Conservation (phyloP, 2,329 filamentous ascomycete species). For the Phialophora tarda region DNA sequence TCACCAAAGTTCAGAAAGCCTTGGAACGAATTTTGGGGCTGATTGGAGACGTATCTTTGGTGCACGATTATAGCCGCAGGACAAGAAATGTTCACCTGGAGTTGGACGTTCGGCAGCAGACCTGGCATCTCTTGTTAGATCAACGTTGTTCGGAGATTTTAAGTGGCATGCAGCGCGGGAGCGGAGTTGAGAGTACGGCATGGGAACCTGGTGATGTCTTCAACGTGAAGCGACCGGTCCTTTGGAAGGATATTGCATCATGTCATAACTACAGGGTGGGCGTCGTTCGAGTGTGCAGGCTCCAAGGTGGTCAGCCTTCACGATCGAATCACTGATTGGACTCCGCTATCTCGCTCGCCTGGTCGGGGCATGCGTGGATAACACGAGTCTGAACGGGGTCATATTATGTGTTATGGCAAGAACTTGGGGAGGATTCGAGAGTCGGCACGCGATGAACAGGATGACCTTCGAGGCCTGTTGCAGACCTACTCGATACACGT, state of each 20-base stretch:
- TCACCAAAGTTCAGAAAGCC: slow-evolving; percentile 2
- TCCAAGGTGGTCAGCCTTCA: slow-evolving; percentile 1
- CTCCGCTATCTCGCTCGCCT: neutral
- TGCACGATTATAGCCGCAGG: neutral
- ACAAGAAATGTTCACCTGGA: neutral
- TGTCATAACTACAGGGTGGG: slow-evolving; percentile 1
- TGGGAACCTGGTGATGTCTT: slow-evolving; percentile 15
- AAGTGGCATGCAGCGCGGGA: slow-evolving; percentile 8
- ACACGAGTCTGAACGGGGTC: neutral
- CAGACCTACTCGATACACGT: neutral
- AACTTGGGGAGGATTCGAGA: neutral
- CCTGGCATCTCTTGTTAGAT: slow-evolving; percentile 3
- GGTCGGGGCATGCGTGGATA: neutral
- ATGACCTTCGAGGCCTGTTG: neutral
- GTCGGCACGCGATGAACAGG: neutral
- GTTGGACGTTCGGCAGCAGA: neutral
- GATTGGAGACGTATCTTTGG: neutral
- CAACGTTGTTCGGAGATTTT: slow-evolving; percentile 19
- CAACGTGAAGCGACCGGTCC: neutral
- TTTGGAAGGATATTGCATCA: slow-evolving; percentile 9
- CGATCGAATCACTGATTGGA: neutral
- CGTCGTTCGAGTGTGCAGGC: neutral
- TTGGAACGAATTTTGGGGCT: neutral
- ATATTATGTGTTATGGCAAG: neutral
- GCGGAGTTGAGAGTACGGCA: slow-evolving; percentile 9